phyloP scores from a whole-genome alignment of 2,329 filamentous ascomycete species.

The Orbilia brochopaga region DNA sequence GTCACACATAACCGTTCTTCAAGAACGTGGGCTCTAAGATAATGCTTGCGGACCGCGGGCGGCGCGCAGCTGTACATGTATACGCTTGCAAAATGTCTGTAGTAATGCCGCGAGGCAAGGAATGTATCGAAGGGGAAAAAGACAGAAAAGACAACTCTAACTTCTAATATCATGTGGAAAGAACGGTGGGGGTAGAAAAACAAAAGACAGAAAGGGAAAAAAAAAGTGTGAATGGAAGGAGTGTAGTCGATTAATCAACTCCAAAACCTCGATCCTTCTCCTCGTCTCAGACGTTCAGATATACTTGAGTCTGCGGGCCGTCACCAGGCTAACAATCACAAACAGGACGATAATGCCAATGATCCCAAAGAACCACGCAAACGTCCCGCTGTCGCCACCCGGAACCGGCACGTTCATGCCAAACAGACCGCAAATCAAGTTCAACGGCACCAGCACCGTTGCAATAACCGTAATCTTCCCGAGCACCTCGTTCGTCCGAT shows the following conservation, averaged over 20 bases:
- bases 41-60: not conserved
- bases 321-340: constrained; percentile 35
- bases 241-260: not conserved
- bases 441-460: constrained; percentile 97
- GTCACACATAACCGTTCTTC: not conserved
- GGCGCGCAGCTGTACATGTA: not conserved
- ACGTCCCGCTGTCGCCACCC: constrained; percentile 80
- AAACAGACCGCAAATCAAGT: constrained; percentile 98
- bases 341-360: constrained; percentile 37
- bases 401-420: constrained; percentile 98
- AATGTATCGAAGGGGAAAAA: constrained; percentile 30
- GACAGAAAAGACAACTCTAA: not conserved
- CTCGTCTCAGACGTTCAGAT: constrained; percentile 19
- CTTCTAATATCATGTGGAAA: not conserved
- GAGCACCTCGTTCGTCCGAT: constrained; percentile 87
- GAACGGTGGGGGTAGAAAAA: not conserved
- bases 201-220: constrained; percentile 5
- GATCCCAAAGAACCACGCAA: constrained; percentile 76
- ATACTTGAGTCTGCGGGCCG: constrained; percentile 32
- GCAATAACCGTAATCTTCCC: constrained; percentile 94
- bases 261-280: not conserved
- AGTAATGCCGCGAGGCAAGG: constrained; percentile 30
- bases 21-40: not conserved
- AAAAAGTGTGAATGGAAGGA: constrained; percentile 3
- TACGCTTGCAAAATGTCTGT: constrained; percentile 17